These are phyloP conservation scores for Cardamine resedifolia DNA, from an alignment of 345 rosid species.

Conservation along the genomic window DNA sequence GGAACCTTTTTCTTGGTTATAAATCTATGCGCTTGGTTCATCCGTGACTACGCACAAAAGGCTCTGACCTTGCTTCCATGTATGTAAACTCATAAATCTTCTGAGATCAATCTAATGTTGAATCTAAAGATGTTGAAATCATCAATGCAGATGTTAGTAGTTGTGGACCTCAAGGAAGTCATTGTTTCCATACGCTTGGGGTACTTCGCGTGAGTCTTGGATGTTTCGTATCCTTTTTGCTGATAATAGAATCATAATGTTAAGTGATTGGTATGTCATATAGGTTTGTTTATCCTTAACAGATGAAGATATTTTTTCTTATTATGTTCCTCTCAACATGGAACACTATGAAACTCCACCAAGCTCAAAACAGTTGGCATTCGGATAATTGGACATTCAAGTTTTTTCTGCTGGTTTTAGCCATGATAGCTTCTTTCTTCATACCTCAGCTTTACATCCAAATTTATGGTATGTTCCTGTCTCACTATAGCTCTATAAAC, in stretches of 20 bases:
- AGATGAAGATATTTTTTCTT: conserved; percentile 69
- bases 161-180: conserved; percentile 60
- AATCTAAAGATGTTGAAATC: neutral
- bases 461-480: conserved; percentile 57
- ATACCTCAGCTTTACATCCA: conserved; percentile 60
- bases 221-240: conserved; percentile 83
- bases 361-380: conserved; percentile 66
- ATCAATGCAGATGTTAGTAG: conserved; percentile 58
- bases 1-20: conserved; percentile 66
- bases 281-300: neutral
- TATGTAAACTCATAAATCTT: conserved; percentile 49
- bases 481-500: neutral
- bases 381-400: conserved; percentile 69
- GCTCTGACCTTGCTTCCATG: conserved; percentile 50
- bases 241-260: neutral
- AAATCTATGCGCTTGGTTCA: conserved; percentile 77
- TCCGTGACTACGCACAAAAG: conserved; percentile 82
- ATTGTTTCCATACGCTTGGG: conserved; percentile 65
- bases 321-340: conserved; percentile 67
- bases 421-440: conserved; percentile 61
- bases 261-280: neutral
- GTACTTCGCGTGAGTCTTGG: conserved; percentile 92
- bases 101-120: conserved; percentile 10
- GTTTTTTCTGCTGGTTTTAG: conserved; percentile 46
- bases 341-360: conserved; percentile 56